Conservation (phyloP, 2,329 filamentous ascomycete genomes). For the Verticillium nubilum region DNA sequence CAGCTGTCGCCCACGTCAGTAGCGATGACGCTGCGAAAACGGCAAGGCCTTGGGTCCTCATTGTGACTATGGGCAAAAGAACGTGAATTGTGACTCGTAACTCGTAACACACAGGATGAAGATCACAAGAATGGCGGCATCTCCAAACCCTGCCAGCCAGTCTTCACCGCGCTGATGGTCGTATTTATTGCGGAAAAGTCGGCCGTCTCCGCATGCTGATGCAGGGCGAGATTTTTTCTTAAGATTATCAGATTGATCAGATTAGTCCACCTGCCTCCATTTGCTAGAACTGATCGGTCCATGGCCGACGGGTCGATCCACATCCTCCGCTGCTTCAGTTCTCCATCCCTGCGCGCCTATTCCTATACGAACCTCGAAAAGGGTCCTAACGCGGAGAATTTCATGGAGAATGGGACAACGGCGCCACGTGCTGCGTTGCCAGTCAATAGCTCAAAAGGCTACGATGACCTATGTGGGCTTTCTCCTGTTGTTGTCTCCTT, state of each 20-base stretch:
- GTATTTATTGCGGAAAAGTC: not conserved
- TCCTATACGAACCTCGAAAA: not conserved
- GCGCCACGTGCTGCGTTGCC: not conserved
- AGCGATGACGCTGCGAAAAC: not conserved
- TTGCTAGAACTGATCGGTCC: not conserved
- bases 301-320: not conserved
- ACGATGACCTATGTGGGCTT: not conserved
- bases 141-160: not conserved
- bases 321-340: not conserved
- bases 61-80: not conserved
- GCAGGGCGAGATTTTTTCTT: not conserved
- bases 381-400: not conserved
- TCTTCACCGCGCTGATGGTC: not conserved
- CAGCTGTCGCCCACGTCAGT: not conserved
- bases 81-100: not conserved
- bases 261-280: not conserved
- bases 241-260: slow-evolving; percentile 2
- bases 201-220: not conserved
- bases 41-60: not conserved
- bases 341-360: not conserved
- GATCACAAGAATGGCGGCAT: not conserved
- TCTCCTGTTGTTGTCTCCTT: not conserved
- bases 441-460: not conserved
- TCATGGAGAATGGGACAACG: not conserved
- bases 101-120: not conserved